These are phyloP conservation scores for Inga oerstediana DNA, from an alignment of 306 rosid genomes.

Conservation along the genomic window DNA sequence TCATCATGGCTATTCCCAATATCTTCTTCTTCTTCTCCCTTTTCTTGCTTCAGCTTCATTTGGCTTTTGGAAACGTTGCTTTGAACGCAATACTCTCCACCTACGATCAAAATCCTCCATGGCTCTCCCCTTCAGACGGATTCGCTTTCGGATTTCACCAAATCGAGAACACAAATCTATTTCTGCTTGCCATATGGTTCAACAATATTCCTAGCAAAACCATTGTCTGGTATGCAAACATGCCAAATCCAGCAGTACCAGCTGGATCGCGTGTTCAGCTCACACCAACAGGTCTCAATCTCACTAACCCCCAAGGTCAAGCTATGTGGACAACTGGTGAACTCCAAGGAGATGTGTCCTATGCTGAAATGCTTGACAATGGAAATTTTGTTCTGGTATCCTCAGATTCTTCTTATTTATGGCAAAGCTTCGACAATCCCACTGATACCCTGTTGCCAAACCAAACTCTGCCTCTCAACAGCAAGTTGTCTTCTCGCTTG, in stretches of 20 bases:
- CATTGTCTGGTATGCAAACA: constrained; percentile 49
- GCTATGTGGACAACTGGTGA: constrained; percentile 34
- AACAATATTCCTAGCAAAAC: constrained; percentile 43
- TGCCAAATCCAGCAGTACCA: constrained; percentile 22
- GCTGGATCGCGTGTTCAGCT: constrained; percentile 44
- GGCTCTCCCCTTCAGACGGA: constrained; percentile 43
- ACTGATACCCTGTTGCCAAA: too few relatives aligned
- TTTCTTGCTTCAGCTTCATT: neutral
- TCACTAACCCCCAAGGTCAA: constrained; percentile 30
- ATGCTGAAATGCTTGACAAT: constrained; percentile 52
- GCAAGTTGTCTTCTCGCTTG: too few relatives aligned
- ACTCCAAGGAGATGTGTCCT: constrained; percentile 9
- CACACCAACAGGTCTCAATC: constrained; percentile 33
- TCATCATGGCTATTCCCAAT: neutral
- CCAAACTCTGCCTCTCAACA: too few relatives aligned
- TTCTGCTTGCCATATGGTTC: constrained; percentile 58
- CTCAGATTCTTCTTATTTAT: neutral
- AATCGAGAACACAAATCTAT: constrained; percentile 18
- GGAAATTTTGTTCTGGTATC: constrained; percentile 57
- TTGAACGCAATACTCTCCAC: constrained; percentile 22
- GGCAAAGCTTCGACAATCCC: too few relatives aligned
- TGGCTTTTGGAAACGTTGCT: constrained; percentile 10
- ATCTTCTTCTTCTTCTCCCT: neutral
- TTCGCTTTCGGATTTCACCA: constrained; percentile 62
- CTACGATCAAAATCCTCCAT: neutral